Conservation (phyloP, 192 early-diverging fungal genomes). For the Chytriomyces confervae region DNA sequence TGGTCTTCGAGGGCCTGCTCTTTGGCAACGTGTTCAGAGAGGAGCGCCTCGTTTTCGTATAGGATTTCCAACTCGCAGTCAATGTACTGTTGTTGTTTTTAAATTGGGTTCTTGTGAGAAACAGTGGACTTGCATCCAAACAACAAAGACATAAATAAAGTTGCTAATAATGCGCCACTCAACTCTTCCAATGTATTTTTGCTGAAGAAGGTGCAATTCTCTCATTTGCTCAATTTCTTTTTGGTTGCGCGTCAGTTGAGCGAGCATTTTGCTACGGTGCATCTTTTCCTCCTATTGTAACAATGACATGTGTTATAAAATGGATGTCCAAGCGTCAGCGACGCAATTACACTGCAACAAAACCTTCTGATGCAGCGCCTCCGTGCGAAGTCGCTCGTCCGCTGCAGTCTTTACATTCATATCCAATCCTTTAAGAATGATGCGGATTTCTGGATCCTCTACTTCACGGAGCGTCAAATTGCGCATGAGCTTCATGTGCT, state of each 20-base stretch:
- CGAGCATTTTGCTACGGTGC: slow-evolving; percentile 2
- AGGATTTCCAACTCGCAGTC: slow-evolving; percentile 23
- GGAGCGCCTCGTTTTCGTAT: slow-evolving; percentile 25
- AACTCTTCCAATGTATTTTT: slow-evolving; percentile 13
- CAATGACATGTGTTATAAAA: too few relatives aligned
- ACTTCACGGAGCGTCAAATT: slow-evolving; percentile 20
- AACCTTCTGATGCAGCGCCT: not conserved
- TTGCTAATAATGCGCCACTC: too few relatives aligned
- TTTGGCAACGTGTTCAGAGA: slow-evolving; percentile 1
- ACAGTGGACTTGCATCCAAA: not conserved
- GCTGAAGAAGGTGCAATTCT: slow-evolving; percentile 15
- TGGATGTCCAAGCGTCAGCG: too few relatives aligned
- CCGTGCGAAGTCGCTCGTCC: too few relatives aligned
- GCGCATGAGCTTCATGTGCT: not conserved
- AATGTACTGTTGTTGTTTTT: slow-evolving; percentile 11
- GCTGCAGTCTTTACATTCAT: too few relatives aligned
- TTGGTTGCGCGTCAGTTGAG: slow-evolving; percentile 1
- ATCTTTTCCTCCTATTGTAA: not conserved
- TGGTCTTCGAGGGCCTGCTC: slow-evolving; percentile 18
- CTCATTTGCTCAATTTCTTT: slow-evolving; percentile 28
- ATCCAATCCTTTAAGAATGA: slow-evolving; percentile 17
- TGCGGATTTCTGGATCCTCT: slow-evolving; percentile 26
- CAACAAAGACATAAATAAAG: too few relatives aligned
- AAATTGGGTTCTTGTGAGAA: not conserved
- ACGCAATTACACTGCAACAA: not conserved